Conservation (phyloP, 805 yeast genomes). For the Pichia thaimueangensis region DNA sequence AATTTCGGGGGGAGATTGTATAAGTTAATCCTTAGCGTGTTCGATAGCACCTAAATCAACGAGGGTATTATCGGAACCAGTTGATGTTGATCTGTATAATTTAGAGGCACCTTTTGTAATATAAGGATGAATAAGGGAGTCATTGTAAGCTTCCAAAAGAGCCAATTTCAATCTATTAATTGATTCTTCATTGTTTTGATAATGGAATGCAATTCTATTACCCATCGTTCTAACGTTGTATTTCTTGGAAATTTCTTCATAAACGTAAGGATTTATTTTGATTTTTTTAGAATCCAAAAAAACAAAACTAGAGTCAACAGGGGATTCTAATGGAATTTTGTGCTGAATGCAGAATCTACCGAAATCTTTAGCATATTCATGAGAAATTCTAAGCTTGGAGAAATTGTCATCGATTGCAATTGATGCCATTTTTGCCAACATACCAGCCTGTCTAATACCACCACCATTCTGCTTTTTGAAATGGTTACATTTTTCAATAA, state of each 20-base stretch:
- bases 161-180: conserved; percentile 52
- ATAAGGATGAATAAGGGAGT: conserved; percentile 48
- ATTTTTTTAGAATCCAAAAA: conserved; percentile 55
- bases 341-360: conserved; percentile 43
- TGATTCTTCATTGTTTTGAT: conserved; percentile 51
- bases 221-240: conserved; percentile 62
- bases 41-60: background rate
- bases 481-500: conserved; percentile 69
- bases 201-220: conserved; percentile 76
- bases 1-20: background rate
- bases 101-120: conserved; percentile 15
- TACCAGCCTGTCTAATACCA: conserved; percentile 85
- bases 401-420: conserved; percentile 71
- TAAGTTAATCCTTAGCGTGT: background rate
- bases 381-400: conserved; percentile 44
- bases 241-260: conserved; percentile 37
- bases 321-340: conserved; percentile 56
- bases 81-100: conserved; percentile 14
- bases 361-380: conserved; percentile 44
- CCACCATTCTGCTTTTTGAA: conserved; percentile 92
- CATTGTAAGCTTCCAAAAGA: conserved; percentile 49
- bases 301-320: conserved; percentile 80
- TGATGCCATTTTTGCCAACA: conserved; percentile 72
- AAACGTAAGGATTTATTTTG: conserved; percentile 46
- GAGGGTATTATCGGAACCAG: conserved; percentile 1